phyloP scores from a whole-genome alignment of 345 rosid genomes.

The Dovyalis caffra region DNA sequence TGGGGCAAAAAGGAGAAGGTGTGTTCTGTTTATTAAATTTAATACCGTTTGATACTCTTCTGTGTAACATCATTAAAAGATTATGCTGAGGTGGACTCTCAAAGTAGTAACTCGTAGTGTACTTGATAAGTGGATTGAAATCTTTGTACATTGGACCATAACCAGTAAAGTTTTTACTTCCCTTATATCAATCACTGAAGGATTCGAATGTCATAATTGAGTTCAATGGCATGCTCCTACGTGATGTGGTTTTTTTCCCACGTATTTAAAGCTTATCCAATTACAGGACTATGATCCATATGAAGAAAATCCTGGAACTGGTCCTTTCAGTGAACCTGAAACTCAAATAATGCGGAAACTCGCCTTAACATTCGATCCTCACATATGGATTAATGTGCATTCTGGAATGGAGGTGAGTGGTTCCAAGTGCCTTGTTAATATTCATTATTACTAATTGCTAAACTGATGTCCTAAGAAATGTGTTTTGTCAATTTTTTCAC shows the following conservation, averaged over 20 bases:
- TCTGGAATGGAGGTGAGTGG: slow-evolving; percentile 90
- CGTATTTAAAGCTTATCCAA: slow-evolving; percentile 10
- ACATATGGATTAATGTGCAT: slow-evolving; percentile 92
- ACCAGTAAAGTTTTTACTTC: background rate
- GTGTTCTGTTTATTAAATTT: slow-evolving; percentile 3
- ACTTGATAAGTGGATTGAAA: background rate
- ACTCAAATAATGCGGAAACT: slow-evolving; percentile 86
- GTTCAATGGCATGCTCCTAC: background rate
- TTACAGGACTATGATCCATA: slow-evolving; percentile 92
- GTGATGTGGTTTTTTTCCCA: background rate
- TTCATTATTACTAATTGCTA: background rate
- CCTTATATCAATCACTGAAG: background rate
- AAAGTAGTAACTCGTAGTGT: background rate
- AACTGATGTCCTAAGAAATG: background rate
- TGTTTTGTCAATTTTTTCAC: background rate
- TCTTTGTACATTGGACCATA: background rate
- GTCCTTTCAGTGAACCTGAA: slow-evolving; percentile 96
- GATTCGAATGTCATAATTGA: background rate
- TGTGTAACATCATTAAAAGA: background rate
- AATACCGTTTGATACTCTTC: background rate
- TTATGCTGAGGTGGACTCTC: background rate
- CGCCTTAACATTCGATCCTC: slow-evolving; percentile 90
- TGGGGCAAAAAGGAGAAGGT: slow-evolving; percentile 99
- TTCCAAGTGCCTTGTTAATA: background rate
- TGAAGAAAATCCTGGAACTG: slow-evolving; percentile 96